These are phyloP conservation scores for Rhodocollybia butyracea DNA, from an alignment of 768 basidiomycete genomes.

Conservation along the genomic window DNA sequence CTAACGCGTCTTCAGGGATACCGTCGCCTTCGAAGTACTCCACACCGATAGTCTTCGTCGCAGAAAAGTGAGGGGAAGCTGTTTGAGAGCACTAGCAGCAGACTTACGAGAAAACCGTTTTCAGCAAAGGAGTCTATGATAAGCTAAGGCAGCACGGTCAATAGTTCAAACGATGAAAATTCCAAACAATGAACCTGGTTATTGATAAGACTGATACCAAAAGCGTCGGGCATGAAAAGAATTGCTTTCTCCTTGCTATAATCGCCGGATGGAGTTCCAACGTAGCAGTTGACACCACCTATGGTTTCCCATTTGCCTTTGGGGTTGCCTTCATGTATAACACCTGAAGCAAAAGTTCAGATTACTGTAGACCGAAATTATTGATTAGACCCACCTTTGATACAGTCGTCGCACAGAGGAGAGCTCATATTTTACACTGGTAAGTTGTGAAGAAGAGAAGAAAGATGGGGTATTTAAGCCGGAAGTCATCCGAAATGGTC, in stretches of 20 bases:
- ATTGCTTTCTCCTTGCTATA: constrained; percentile 38
- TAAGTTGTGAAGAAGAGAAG: not conserved
- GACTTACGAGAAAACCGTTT: constrained; percentile 32
- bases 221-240: constrained; percentile 37
- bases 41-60: constrained; percentile 11
- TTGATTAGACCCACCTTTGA: constrained; percentile 14
- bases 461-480: no score
- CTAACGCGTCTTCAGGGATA: constrained; percentile 2
- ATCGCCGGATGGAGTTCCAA: constrained; percentile 34
- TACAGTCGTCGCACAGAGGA: constrained; percentile 23
- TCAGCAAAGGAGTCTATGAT: constrained; percentile 42
- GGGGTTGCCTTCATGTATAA: constrained; percentile 18
- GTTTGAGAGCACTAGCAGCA: constrained; percentile 11
- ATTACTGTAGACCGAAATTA: not conserved
- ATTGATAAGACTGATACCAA: constrained; percentile 32
- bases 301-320: constrained; percentile 28
- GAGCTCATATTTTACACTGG: not conserved
- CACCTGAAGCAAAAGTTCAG: constrained; percentile 18
- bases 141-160: constrained; percentile 17
- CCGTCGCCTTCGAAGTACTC: constrained; percentile 18
- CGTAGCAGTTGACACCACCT: constrained; percentile 34
- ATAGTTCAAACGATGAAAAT: not conserved
- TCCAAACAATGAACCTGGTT: constrained; percentile 18
- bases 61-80: no score
- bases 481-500: not conserved